Base-by-base conservation (phyloP, 2,329 filamentous ascomycete genomes). In the Talaromyces verruculosus region DNA sequence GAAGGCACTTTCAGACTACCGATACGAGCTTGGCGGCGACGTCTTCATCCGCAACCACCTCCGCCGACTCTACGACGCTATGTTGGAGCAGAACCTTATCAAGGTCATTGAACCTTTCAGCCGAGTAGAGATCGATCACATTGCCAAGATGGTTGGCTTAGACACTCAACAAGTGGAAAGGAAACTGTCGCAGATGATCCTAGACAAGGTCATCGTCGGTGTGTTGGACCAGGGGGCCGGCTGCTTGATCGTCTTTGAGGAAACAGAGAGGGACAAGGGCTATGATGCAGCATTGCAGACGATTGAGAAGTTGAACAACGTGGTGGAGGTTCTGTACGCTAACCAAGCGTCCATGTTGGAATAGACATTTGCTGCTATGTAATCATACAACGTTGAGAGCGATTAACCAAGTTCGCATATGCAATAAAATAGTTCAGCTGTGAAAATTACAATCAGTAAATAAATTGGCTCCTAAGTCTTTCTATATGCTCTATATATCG, bases 21-120 rank as follows among this genome's bases (percentile, higher is more conserved):
- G 93, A 70, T 94, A 92, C 80, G 93, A 98, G 83, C 89, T 99
- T 13, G 94, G 93, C 72, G 91, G 91, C 78, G 95, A 99, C 77
- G 87, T 91, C 68, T 99, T 99, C 83, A 96, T 99, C 80, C 92
- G 94, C 69, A 97, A 95, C 80, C 95, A 99, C 82, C 89, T 99
- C 71, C 92, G 93, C 67, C 90, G 93, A 61, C 85, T 99, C 61
- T 99, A 99, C 83, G 95, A 99, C 80, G 92, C 93, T 77, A 97
- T 99, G 93, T 82, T 99, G 76, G 95, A 99, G 84, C 95, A 99
- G 86, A 99, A 99, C 80, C 87, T 99, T 49, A 96, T 98, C 86
- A 98, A 99, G 85, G 95, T 99, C 69, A 99, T 99, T 77, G 95
- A 99, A 85, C 95, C 95, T 25, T 99, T 98, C 83, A 96, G 92